Evolutionary conservation across 2,329 filamentous ascomycete genomes (phyloP), one percentile per base, ranked within the genome.

Genomic region (Didymella lethalis): DNA sequence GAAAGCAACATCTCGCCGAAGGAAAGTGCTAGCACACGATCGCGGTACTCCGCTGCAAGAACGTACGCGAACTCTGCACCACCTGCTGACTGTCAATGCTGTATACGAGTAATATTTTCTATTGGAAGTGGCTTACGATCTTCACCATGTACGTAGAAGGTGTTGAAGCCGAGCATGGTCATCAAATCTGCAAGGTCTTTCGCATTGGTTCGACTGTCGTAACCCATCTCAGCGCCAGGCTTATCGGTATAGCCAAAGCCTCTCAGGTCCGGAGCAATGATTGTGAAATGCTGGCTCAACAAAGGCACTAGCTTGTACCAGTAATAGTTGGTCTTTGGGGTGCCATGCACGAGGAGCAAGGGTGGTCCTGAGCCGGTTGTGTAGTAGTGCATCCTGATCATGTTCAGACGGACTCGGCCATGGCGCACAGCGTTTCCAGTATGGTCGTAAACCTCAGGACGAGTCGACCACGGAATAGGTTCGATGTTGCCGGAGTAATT

Each of bases 231-330:
- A 2, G 49, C 55, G 1, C 45, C 72, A 65, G 14, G 69, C 52
- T 77, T 77, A 63, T 77, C 74, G 4, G 74, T 75, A 28, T 74
- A 74, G n/a, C 74, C 74, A 49, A 76, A 77, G 0, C 75, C 75
- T 41, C 75, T 64, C 3, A 76, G 56, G 51, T 76, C 74, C 0
- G 75, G 73, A 2, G 74, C 75, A 5, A 77, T 71, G 28, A 77
- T 61, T 0, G 72, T 76, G 61, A 75, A 76, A 55, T 74, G 63
- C 29, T 61, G 60, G 18, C 69, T 73, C 2, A 77, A 59, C 2
- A 75, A 59, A 4, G 74, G 72, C 36, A 75, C 69, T 28, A 77
- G 56, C 4, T 67, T 68, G 64, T 77, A 75, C 73, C 70, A 76
- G 66, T 75, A 76, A 23, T 59, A 62, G 20, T 59, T 62, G 7